Evolutionary conservation across 495 filamentous ascomycete genomes (phyloP), one percentile per base, ranked within the genome.

Genomic region (Daldinia caldariorum): DNA sequence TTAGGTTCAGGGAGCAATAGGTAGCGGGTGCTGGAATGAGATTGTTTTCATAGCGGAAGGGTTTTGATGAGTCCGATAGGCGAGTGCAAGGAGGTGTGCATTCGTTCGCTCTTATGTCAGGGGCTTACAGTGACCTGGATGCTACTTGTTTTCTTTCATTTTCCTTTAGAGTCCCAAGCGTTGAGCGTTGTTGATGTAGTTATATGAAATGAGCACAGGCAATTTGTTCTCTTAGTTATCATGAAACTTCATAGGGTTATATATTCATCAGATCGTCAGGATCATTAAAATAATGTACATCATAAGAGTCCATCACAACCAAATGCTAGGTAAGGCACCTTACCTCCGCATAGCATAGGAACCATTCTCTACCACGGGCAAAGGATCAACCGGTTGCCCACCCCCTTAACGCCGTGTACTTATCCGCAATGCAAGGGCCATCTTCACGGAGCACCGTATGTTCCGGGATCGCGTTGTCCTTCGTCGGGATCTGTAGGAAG

Each of bases 1-100:
- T 64, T 12, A 61, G 69, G 20, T 53, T 67, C 22, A 55, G 38
- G 3, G 55, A 69, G 8, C 58, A 39, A 53, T 41, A 35, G 9
- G 9, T 35, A 3, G 20, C 6, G 0, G 7, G 6, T n/a, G 3
- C 16, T 16, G 49, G 16, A 51, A 53, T 1, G 26, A 53, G 43
- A 7, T 10, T 20, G 12, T 12, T 12, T 22, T 47, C n/a, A 22
- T 13, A 8, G 0, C 20, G 18, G 12, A 8, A 16, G 0, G 18
- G 4, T 10, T 20, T 20, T 18, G 1, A 10, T 10, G 43, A 22
- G 43, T 22, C 43, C 20, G 18, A 12, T 22, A 12, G 8, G 16
- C 8, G 10, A 22, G 18, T 47, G 12, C 22, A 10, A 9, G 16
- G 20, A 9, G 16, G 16, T 47, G 22, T 9, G 43, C 43, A 10